Evolutionary conservation across 2,329 filamentous ascomycete species (phyloP).

Genomic region (Tolypocladium ovalisporum): DNA sequence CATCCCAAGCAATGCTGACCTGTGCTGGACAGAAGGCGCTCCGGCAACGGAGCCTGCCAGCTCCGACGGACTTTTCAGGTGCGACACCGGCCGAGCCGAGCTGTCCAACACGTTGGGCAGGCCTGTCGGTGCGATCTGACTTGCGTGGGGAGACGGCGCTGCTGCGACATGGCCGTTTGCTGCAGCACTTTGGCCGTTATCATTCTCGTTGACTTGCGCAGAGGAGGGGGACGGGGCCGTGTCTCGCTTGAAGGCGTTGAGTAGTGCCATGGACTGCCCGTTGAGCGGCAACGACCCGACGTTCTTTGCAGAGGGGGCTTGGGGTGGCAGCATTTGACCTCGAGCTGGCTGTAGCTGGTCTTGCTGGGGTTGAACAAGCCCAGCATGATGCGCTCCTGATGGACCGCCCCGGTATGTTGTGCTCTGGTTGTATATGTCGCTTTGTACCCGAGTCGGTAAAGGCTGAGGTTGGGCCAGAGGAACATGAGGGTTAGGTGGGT

Average conservation of each 20-base stretch:
- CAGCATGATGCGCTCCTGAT: background rate
- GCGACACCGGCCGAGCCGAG: background rate
- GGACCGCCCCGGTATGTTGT: conserved; percentile 16
- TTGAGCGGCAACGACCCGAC: conserved; percentile 20
- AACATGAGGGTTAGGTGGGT: conserved; percentile 12
- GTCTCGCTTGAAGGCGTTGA: conserved; percentile 32
- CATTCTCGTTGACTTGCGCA: background rate
- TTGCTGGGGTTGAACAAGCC: conserved; percentile 3
- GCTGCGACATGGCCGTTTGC: conserved; percentile 1
- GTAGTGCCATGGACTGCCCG: conserved; percentile 30
- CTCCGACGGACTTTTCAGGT: conserved; percentile 13
- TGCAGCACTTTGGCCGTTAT: background rate
- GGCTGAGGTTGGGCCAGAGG: conserved; percentile 33
- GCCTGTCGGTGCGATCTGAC: background rate
- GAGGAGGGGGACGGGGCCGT: conserved; percentile 5
- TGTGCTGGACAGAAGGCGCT: conserved; percentile 23
- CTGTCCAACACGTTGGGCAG: background rate
- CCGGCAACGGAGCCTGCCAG: conserved; percentile 15
- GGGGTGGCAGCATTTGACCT: conserved; percentile 4
- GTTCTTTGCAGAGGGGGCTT: conserved; percentile 2
- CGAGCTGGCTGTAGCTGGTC: conserved; percentile 6
- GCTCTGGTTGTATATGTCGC: conserved; percentile 34
- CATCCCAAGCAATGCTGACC: conserved; percentile 39
- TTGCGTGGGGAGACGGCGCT: background rate
- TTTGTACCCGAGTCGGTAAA: conserved; percentile 44